A percentile compares a stretch with the other conserved stretches of the same genome.
Conservation (phyloP, 768 basidiomycete species). For the Roridomyces roridus region DNA sequence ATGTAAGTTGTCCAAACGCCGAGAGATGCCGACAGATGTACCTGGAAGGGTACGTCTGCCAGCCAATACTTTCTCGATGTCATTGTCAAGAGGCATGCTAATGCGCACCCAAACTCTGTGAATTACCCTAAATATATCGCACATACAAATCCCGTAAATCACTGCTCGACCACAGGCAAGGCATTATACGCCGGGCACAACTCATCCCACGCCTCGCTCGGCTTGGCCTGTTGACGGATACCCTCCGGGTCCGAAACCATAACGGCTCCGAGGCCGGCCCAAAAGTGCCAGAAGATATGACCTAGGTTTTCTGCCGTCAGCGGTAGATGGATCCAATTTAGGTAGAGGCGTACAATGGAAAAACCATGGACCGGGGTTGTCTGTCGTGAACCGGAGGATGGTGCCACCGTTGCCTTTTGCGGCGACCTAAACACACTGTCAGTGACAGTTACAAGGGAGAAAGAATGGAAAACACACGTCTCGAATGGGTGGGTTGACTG, state of each 20-base stretch:
- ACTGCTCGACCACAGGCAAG: slow-evolving; percentile 11
- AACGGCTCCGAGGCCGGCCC: slow-evolving; percentile 28
- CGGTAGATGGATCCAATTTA: not conserved
- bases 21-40: too few species aligned
- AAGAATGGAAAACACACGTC: slow-evolving; percentile 14
- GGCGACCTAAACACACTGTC: not conserved
- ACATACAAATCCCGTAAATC: too few species aligned
- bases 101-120: too few species aligned
- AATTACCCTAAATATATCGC: too few species aligned
- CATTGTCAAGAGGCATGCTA: too few species aligned
- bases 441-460: not conserved
- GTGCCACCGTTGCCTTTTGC: slow-evolving; percentile 22
- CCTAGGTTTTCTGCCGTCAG: too few species aligned
- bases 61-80: too few species aligned
- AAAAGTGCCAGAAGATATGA: slow-evolving; percentile 30
- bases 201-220: slow-evolving; percentile 27
- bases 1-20: too few species aligned
- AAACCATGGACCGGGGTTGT: slow-evolving; percentile 36
- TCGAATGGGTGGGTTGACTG: slow-evolving; percentile 55
- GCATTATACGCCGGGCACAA: slow-evolving; percentile 15
- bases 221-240: slow-evolving; percentile 15
- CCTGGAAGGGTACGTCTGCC: too few species aligned
- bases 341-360: too few species aligned
- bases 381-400: slow-evolving; percentile 59
- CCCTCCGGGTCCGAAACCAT: slow-evolving; percentile 20